A percentile compares a stretch with the other conserved stretches of the same genome.
Conservation (phyloP, 75 land plant species). For the Pinus albicaulis region DNA sequence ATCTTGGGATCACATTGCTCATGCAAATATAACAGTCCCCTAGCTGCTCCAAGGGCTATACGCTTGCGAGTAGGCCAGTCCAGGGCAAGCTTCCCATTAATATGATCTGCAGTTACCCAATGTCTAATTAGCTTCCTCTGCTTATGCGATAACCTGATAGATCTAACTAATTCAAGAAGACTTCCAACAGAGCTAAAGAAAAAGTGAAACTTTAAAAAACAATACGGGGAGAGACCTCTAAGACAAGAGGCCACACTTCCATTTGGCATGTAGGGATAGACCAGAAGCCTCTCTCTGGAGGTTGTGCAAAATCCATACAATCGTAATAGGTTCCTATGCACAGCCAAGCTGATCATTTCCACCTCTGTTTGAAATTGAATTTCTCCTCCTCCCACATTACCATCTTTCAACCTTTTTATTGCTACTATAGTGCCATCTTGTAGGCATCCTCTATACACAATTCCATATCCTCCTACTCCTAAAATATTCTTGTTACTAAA, state of each 20-base stretch:
- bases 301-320: slow-evolving; percentile 88
- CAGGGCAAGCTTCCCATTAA: slow-evolving; percentile 26
- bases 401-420: slow-evolving; percentile 80
- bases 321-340: slow-evolving; percentile 81
- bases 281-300: slow-evolving; percentile 74
- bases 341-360: slow-evolving; percentile 85
- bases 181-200: too few relatives aligned
- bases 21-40: slow-evolving; percentile 81
- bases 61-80: slow-evolving; percentile 75
- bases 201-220: too few relatives aligned
- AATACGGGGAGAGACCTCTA: slow-evolving; percentile 41
- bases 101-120: too few relatives aligned
- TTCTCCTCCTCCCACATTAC: slow-evolving; percentile 66
- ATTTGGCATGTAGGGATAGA: slow-evolving; percentile 89
- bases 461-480: slow-evolving; percentile 80
- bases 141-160: too few relatives aligned
- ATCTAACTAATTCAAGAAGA: too few relatives aligned
- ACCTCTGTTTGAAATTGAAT: slow-evolving; percentile 90
- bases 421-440: slow-evolving; percentile 50
- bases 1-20: slow-evolving; percentile 93
- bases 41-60: slow-evolving; percentile 81
- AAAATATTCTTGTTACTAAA: slow-evolving; percentile 57
- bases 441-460: slow-evolving; percentile 64
- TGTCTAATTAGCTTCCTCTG: too few relatives aligned
- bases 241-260: slow-evolving; percentile 93